Percentiles rank a stretch among this genome's conserved stretches.
Conservation (phyloP, 176 grass and related monocot species). For the Puya raimondii region DNA sequence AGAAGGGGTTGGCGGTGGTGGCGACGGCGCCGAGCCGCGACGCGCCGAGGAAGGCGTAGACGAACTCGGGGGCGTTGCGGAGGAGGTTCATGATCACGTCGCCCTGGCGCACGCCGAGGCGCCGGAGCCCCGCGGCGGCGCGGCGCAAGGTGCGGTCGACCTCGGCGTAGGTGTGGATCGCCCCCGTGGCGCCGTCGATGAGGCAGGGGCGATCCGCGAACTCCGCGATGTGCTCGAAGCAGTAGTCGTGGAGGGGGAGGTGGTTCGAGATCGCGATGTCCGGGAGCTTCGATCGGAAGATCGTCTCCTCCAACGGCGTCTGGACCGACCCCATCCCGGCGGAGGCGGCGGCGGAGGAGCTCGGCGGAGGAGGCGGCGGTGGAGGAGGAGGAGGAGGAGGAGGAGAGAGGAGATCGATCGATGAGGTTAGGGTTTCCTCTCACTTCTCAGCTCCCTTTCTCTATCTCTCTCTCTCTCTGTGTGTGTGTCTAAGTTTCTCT, state of each 20-base stretch:
- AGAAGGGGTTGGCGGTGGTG: constrained; percentile 69
- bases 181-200: constrained; percentile 44
- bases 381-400: neutral
- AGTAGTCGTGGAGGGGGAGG: constrained; percentile 55
- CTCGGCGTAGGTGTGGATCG: constrained; percentile 50
- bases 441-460: neutral
- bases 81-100: constrained; percentile 80
- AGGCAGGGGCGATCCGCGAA: constrained; percentile 39
- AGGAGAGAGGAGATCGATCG: neutral
- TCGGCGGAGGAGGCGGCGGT: neutral
- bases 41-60: constrained; percentile 59
- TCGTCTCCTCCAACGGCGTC: constrained; percentile 10
- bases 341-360: neutral
- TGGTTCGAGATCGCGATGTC: constrained; percentile 62
- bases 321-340: constrained; percentile 31
- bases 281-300: constrained; percentile 61
- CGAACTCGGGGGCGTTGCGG: constrained; percentile 74
- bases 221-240: constrained; percentile 38
- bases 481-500: neutral
- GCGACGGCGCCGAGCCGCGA: constrained; percentile 45
- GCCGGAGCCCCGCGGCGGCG: constrained; percentile 32
- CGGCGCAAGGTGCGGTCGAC: constrained; percentile 23
- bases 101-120: constrained; percentile 41
- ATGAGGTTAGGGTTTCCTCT: neutral
- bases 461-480: neutral